Evolutionary conservation across 2,329 filamentous ascomycete species (phyloP), one percentile per base, ranked within the genome.

Genomic region (Immersiporthe knoxdaviesiana): DNA sequence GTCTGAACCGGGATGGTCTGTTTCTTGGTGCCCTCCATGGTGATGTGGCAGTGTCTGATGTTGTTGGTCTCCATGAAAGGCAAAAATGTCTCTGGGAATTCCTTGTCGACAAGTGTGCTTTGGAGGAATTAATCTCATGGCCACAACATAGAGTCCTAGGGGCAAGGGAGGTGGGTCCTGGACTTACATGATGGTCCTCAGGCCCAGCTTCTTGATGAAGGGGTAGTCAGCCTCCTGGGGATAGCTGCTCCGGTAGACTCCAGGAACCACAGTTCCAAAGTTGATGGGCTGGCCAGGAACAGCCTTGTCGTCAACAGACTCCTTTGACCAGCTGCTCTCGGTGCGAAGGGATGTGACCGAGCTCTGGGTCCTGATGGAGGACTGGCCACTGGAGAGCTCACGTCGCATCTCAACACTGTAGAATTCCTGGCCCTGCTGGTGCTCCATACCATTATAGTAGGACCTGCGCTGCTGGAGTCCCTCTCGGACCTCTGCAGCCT

Each of bases 11-110:
- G 87, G 47, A 93, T 93, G 11, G 85, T 85, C 67, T 90, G 84
- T 74, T 94, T 94, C 79, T 97, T 97, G 73, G 97, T 97, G n/a
- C 94, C 91, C 71, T 90, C 88, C 83, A 97, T 92, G 73, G 90
- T 87, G 75, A 97, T 91, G 56, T 92, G 84, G 72, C 89, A 83
- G 74, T 97, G 93, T 59, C 85, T 85, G 75, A 97, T 95, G 71
- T 84, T 84, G 73, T 91, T 88, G 6, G 82, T 78, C 50, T 83
- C 77, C 73, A 97, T 87, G 76, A 96, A 97, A 2, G 80, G 76
- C 30, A 82, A 76, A 65, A 88, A 87, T 0, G 83, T 84, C 3
- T 83, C 78, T 11, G 83, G 80, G 21, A 87, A 83, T 3, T 91
- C 88, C 72, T 88, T 90, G 59, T 87, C 84, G 61, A 91, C 89